Evolutionary conservation across 345 rosid species (phyloP), one percentile per base, ranked within the genome.

Genomic region (Hibiscus tridactylites): DNA sequence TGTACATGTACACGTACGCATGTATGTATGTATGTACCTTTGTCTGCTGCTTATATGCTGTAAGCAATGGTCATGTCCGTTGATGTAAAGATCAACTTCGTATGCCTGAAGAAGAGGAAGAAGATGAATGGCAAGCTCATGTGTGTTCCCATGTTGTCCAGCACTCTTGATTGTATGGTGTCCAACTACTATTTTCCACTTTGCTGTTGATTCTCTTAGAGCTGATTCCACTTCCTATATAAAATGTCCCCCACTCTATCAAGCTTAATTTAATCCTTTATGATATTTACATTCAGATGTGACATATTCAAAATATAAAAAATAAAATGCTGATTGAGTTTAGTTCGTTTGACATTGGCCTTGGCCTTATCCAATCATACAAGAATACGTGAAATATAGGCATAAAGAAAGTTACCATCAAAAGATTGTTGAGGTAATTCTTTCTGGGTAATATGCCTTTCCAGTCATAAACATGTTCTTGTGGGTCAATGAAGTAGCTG

Each of bases 1-100:
- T 3, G 5, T 11, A 47, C 16, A 12, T 13, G 10, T 47, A 47
- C 4, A 28, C 3, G 37, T 5, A 33, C 1, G 4, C 0, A 12
- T 47, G 16, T 47, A 3, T 47, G 16, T 3, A 57, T 9, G 26
- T 2, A 16, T 53, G 63, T 71, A 87, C 92, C 92, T 88, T 58
- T 80, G 63, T 3, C 24, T 71, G 82, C 89, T 85, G 16, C 85
- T 81, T 7, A 90, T 90, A 44, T 88, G 98, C 67, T 92, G 77
- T 85, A 92, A 78, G 85, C 98, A 92, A 74, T 92, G 96, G 65
- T 92, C 97, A 60, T 90, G 96, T 26, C 96, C 94, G 13, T 92
- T 90, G 16, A 90, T 72, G 59, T 92, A 92, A n/a, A 90, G 70
- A 73, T 93, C 90, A 10, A 90, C 93, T 53, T 79, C 54, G 44